Base-by-base conservation (phyloP, 1,284 basidiomycete species). In the Ganoderma meredithae region DNA sequence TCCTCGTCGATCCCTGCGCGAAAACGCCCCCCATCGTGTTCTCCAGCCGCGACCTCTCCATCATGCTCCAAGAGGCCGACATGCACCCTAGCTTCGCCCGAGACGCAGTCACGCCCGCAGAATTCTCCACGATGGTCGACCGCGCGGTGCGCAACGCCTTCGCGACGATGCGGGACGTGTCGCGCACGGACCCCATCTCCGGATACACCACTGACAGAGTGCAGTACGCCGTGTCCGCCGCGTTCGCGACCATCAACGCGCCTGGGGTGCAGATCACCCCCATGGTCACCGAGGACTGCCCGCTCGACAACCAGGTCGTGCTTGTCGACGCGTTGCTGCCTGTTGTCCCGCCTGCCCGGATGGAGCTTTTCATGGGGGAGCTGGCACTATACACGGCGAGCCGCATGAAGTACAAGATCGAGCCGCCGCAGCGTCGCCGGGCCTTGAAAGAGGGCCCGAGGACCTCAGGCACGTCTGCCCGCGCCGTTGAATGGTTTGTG, bases 61-160 rank as follows among this genome's bases (percentile, higher is more conserved):
- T 70, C 74, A 62, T 81, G 82, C 49, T 78, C 81, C 39, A 77
- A 76, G 47, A 75, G 63, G 31, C 70, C 3, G 36, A 74, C 76
- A 27, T 81, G 77, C 22, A 66, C 10, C 47, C 31, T 12, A 72
- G 76, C 31, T 80, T 76, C 17, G 36, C 52, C 6, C 39, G 60
- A 2, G 73, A 74, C 59, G 62, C 68, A 7, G 62, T 72, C 25
- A 62, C 33, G 44, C 69, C 68, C 9, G 63, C 62, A 0, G 62
- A 68, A 40, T 53, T 71, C 17, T 27, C 60, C 9, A 64, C 62
- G 7, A 71, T 72, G 33, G 60, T 73, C 25, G 61, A 66, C 15
- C 73, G 74, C 22, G 72, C 72, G 17, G 68, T 69, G 8, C 63
- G 62, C 41, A 75, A 75, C 65, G 65, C 70, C 22, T 64, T 71